phyloP scores from a whole-genome alignment of 2,329 filamentous ascomycete species.

The Massarina eburnea region DNA sequence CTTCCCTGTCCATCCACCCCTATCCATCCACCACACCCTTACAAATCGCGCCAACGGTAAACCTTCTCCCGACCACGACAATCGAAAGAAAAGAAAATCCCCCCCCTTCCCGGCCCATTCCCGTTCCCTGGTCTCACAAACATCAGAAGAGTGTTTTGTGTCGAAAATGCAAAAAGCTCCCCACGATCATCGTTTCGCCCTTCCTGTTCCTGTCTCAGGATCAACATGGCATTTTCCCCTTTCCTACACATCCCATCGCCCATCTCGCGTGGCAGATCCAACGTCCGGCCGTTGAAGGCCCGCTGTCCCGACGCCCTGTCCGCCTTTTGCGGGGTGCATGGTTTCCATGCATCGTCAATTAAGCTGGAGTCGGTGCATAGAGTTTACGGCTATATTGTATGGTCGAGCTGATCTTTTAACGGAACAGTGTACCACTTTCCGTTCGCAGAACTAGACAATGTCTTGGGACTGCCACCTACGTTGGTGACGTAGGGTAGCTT shows the following conservation, averaged over 20 bases:
- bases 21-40: background rate
- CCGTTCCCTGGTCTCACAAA: background rate
- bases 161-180: background rate
- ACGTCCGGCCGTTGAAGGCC: background rate
- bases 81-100: background rate
- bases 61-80: too few species aligned
- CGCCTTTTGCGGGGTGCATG: conserved; percentile 3
- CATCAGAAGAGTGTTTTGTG: background rate
- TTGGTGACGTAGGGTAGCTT: too few species aligned
- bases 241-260: background rate
- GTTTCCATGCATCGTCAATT: background rate
- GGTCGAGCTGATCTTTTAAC: too few species aligned
- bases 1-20: background rate
- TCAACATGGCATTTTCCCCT: background rate
- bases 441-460: too few species aligned
- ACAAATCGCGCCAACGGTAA: background rate
- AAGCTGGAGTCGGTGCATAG: too few species aligned
- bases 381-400: too few species aligned
- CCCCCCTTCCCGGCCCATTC: background rate
- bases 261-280: background rate
- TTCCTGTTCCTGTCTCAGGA: conserved; percentile 17
- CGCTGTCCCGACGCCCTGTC: background rate
- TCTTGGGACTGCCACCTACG: too few species aligned
- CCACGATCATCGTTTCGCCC: conserved; percentile 11
- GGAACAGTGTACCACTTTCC: too few species aligned